Evolutionary conservation across 176 grass and related monocot genomes (phyloP), one percentile per base, ranked within the genome.

Genomic region (Metroxylon sagu): DNA sequence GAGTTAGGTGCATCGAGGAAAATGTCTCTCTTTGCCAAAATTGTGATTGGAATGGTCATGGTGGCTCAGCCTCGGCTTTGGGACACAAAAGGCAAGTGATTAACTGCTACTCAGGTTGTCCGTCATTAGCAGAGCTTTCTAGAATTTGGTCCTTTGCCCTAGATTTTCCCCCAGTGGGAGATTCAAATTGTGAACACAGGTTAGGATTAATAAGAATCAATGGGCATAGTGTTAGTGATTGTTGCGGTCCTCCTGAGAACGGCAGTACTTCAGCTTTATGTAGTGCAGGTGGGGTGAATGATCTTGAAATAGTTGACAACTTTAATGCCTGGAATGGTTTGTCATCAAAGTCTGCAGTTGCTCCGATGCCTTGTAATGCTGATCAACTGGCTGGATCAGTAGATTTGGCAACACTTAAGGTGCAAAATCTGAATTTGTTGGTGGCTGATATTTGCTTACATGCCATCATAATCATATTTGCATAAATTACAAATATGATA

Each of bases 161-260:
- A 26, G 78, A 91, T 62, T 80, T 85, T 48, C 84, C 76, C 58
- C 35, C 72, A 79, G 72, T 85, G 27, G 64, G 59, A 81, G 87
- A 92, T 56, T 83, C 72, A 0, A 83, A 84, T 70, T 87, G 80
- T 26, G 87, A 79, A 29, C 70, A 79, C 18, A 76, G 76, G 69
- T 68, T 98, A 53, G 86, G 84, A 66, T 83, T 98, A 82, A 92
- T 92, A 79, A 92, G 75, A 57, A 92, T 98, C 48, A 76, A 77
- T 16, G 82, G 88, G 26, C 74, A 76, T 43, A 84, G 55, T 66
- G 56, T 71, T 60, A 85, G 69, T 75, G 74, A 77, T 54, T 69
- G 75, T 65, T 76, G 70, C 23, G 66, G 67, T 54, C 59, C 62
- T 64, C 57, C 64, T 19, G 80, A 59, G 62, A 75, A 76, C n/a